Evolutionary conservation across 768 basidiomycete genomes (phyloP).

Genomic region (Podaxis sp.): DNA sequence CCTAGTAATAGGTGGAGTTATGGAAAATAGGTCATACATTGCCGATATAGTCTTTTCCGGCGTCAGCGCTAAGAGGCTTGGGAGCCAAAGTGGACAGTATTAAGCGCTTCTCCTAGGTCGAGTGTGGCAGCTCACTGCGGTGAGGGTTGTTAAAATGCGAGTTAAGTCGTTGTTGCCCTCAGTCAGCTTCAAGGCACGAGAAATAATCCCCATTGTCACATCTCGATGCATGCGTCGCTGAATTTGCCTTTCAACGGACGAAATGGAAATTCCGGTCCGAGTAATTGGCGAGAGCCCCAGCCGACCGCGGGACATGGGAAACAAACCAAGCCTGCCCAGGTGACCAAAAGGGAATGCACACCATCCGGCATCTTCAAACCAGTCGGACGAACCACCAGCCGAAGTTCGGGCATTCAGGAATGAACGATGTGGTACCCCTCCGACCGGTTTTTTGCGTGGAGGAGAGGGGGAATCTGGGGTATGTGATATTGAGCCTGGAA

Average conservation of each 20-base stretch:
- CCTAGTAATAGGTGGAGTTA: neutral
- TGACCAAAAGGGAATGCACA: neutral
- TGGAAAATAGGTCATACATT: neutral
- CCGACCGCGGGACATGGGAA: neutral
- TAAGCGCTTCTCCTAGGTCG: neutral
- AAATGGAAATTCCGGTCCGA: constrained; percentile 7
- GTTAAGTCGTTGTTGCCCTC: neutral
- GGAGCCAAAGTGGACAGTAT: neutral
- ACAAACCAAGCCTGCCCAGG: neutral
- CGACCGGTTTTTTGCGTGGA: neutral
- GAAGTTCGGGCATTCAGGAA: neutral
- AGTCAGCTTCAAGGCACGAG: neutral
- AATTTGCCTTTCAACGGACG: neutral
- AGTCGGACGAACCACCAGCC: constrained; percentile 6
- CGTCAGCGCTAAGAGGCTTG: neutral
- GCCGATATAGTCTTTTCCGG: neutral
- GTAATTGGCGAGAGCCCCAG: neutral
- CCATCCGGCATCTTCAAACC: constrained; percentile 9
- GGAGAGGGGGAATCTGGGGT: neutral
- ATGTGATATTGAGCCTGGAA: neutral
- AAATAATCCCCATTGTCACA: neutral
- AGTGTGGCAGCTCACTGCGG: neutral
- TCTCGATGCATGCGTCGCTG: neutral
- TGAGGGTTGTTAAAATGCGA: neutral
- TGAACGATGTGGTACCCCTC: neutral